Base-by-base conservation (phyloP, 2,329 filamentous ascomycete genomes). In the Aspergillus ustus region DNA sequence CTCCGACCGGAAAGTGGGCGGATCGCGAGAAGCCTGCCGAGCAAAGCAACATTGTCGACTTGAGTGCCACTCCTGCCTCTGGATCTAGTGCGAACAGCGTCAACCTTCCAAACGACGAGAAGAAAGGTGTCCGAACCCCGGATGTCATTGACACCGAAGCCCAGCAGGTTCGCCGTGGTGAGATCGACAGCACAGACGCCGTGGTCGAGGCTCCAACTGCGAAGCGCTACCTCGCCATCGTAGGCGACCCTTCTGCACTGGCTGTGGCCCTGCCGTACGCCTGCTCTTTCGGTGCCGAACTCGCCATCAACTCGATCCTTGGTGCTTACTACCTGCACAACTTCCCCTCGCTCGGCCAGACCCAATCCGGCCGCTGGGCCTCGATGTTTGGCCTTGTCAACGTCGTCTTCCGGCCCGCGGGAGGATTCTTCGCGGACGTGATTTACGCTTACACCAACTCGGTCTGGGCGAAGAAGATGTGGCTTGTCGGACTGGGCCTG, bases 1-100 rank as follows among this genome's bases (percentile, higher is more conserved):
- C 91, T 0, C 93, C 93, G 0, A 90, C 87, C 0, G 93, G 93
- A 37, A 88, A 87, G 66, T 97, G 93, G 93, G 85, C 85, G 4
- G 89, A 94, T 43, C 87, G 92, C 40, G 83, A 87, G 54, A 78
- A 85, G 44, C 83, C 82, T 63, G 82, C 84, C 1, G 79, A 85
- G 57, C 81, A 85, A 50, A 63, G 69, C 51, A 70, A 74, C 46
- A 69, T 74, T 43, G 64, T 75, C 57, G 69, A 78, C 46, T 52
- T 74, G 7, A 61, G 65, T 7, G 67, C 68, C 2, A 63, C 61
- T 13, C 63, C 73, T 8, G 62, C 70, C 2, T 73, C 70, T 1
- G 52, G 66, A 25, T 66, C 63, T 37, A 69, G 70, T 37, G 46
- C 63, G 15, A 61, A 68, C 43, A 53, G 66, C 11, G 68, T 54